Evolutionary conservation across 306 rosid species (phyloP).

Genomic region (Mimosa pudica): DNA sequence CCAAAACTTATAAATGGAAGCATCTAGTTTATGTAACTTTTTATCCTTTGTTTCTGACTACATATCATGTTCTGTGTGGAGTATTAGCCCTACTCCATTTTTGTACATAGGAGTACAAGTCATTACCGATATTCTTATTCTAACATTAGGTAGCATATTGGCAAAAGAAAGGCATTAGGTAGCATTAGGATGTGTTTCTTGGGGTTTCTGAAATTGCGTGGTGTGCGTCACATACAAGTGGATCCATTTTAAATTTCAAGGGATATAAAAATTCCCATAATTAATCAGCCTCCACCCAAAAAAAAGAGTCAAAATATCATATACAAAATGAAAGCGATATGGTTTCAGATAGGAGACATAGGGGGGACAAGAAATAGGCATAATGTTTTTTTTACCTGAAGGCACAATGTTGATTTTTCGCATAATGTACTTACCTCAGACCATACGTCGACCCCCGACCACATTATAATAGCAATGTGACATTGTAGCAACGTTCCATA

Average conservation of each 20-base stretch:
- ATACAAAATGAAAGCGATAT: not conserved
- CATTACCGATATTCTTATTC: not conserved
- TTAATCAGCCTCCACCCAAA: not conserved
- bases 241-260: not conserved
- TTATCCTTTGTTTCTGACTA: constrained; percentile 24
- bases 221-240: not conserved
- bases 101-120: not conserved
- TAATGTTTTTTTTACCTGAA: not conserved
- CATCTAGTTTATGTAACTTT: not conserved
- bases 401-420: constrained; percentile 6
- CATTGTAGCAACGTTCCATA: not conserved
- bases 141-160: not conserved
- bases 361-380: not conserved
- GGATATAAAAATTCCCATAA: not conserved
- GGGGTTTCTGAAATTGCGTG: not conserved
- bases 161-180: too few species aligned
- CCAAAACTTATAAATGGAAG: not conserved
- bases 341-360: not conserved
- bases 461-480: too few species aligned
- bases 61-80: not conserved
- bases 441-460: not conserved
- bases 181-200: not conserved
- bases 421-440: not conserved
- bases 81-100: not conserved
- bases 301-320: not conserved